phyloP scores from a whole-genome alignment of 2,329 filamentous ascomycete genomes.

The Aspergillus vadensis region DNA sequence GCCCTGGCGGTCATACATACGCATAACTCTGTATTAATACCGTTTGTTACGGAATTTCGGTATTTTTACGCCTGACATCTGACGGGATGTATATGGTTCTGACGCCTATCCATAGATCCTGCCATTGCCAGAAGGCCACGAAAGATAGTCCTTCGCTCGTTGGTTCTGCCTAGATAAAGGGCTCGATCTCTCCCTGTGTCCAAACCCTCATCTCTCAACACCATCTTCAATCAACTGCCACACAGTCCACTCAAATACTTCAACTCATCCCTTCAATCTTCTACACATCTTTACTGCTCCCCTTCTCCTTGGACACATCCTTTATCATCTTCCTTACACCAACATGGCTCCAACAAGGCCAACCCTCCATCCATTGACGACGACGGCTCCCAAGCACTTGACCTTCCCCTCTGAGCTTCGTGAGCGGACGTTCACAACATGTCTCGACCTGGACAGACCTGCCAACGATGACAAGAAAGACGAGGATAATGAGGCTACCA shows the following conservation, averaged over 20 bases:
- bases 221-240: too few species aligned
- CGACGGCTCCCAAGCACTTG: conserved; percentile 40
- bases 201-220: too few species aligned
- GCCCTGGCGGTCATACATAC: neutral
- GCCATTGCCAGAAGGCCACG: neutral
- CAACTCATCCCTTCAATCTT: neutral
- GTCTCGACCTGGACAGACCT: conserved; percentile 68
- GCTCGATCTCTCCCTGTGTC: neutral
- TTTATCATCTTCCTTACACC: neutral
- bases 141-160: neutral
- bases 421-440: conserved; percentile 54
- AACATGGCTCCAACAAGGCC: conserved; percentile 35
- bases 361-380: conserved; percentile 42
- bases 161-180: neutral
- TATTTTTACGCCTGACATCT: conserved; percentile 8
- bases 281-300: neutral
- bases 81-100: neutral
- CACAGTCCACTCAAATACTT: neutral
- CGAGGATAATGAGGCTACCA: conserved; percentile 61
- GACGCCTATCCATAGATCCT: neutral
- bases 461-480: conserved; percentile 2
- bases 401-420: conserved; percentile 58
- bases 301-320: too few species aligned
- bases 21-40: conserved; percentile 11
- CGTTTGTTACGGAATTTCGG: conserved; percentile 13